These are phyloP conservation scores for Pisolithus marmoratus DNA, from an alignment of 768 basidiomycete genomes.

Conservation along the genomic window DNA sequence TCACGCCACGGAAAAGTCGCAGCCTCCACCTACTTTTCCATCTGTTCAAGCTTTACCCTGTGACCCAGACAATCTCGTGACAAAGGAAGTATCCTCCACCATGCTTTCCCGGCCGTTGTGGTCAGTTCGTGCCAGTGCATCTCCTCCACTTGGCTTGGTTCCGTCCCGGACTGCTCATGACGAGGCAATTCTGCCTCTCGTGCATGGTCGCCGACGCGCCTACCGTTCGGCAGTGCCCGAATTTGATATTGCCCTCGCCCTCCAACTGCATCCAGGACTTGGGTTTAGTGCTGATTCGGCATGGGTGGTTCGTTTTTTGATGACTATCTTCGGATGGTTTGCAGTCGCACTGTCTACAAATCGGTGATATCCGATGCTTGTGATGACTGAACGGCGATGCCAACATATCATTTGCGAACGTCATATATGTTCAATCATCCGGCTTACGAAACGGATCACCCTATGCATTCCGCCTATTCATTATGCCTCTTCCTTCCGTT, in stretches of 20 bases:
- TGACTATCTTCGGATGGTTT: conserved; percentile 78
- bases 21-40: conserved; percentile 6
- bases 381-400: not conserved
- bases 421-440: not conserved
- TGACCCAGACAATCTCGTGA: conserved; percentile 8
- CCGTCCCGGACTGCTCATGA: conserved; percentile 4
- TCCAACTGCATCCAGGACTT: conserved; percentile 71
- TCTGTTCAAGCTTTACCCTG: not conserved
- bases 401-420: not conserved
- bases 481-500: not conserved
- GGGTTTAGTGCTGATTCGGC: conserved; percentile 69
- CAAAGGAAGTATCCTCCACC: conserved; percentile 11
- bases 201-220: conserved; percentile 20
- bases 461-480: not conserved
- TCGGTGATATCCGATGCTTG: conserved; percentile 9
- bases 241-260: conserved; percentile 64
- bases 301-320: conserved; percentile 75
- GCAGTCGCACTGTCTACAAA: conserved; percentile 48
- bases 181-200: conserved; percentile 7
- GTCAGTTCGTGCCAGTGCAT: conserved; percentile 24
- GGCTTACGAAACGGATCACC: not conserved
- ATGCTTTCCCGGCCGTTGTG: conserved; percentile 20
- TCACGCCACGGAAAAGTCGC: conserved; percentile 3
- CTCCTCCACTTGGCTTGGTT: conserved; percentile 10
- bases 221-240: conserved; percentile 40